Evolutionary conservation across 352 stramenopile species (phyloP), one percentile per base, ranked within the genome.

Genomic region (Blastocystis sp.): DNA sequence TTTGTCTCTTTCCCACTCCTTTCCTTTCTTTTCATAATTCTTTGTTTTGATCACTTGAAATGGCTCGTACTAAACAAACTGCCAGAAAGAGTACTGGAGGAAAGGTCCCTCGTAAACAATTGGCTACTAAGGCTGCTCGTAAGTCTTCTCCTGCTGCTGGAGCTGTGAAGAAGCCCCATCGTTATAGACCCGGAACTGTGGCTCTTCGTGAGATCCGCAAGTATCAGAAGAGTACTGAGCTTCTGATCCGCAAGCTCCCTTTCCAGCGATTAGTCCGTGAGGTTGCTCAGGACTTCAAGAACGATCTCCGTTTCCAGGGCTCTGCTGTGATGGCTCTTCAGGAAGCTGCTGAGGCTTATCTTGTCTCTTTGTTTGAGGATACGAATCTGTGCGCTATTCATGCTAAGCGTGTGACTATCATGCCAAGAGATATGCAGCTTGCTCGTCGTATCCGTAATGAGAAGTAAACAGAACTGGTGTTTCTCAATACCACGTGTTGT

Each of bases 151-250:
- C 95, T 54, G 94, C 94, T n/a, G 94, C 95, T 59, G 95, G 95
- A 73, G 95, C 94, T 78, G 94, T 98, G 24, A 98, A 98, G 94
- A 97, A 97, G 93, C 95, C 92, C 56, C 92, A 94, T 90, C 88
- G 91, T 78, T 97, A 89, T 22, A 30, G 81, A 30, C 81, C 81
- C 15, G 81, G 81, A 48, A 87, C 81, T 51, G 60, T 87, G 17
- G 96, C 95, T 4, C 92, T 99, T 17, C 92, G 94, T 70, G 96
- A 99, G 93, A 99, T 99, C 90, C 93, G 96, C 13, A 91, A 94
- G 66, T 96, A 98, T 90, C 97, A 99, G 92, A 93, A 92, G 33
- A 96, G 92, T 66, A 98, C 96, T 0, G 95, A 98, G 80, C 92
- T 99, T 70, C 91, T 99, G 60, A 90, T 99, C 69, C 94, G 96